Conservation (phyloP, 2,329 filamentous ascomycete species). For the Dryadomyces quercivorus region DNA sequence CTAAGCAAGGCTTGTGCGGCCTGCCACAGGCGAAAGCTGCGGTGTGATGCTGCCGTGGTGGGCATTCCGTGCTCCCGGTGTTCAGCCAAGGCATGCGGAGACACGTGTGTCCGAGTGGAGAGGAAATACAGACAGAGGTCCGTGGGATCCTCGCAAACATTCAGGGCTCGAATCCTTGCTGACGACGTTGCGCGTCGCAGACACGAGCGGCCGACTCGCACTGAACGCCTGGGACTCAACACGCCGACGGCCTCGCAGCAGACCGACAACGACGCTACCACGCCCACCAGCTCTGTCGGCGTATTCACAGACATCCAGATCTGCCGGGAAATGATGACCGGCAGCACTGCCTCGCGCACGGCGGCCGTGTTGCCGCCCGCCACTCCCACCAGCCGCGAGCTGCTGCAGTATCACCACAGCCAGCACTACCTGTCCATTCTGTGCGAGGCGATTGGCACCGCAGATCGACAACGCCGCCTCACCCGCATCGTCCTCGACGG, state of each 20-base stretch:
- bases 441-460: neutral
- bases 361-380: neutral
- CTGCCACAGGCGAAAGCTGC: neutral
- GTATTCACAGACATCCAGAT: neutral
- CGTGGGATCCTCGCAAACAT: neutral
- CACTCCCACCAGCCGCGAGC: neutral
- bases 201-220: too few relatives aligned
- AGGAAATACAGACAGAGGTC: neutral
- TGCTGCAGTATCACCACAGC: conserved; percentile 2
- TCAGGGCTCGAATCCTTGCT: too few relatives aligned
- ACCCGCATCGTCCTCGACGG: neutral
- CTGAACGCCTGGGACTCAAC: neutral
- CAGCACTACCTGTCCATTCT: conserved; percentile 1
- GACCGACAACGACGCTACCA: neutral
- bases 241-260: neutral
- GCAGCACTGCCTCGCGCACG: neutral
- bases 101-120: neutral
- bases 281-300: neutral
- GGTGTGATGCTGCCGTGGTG: neutral
- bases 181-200: too few relatives aligned
- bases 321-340: neutral
- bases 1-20: conserved; percentile 1
- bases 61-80: neutral
- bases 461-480: neutral
- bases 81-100: neutral